These are phyloP conservation scores for Berberis vulgaris DNA, from an alignment of 164 flowering plant genomes.

Conservation along the genomic window DNA sequence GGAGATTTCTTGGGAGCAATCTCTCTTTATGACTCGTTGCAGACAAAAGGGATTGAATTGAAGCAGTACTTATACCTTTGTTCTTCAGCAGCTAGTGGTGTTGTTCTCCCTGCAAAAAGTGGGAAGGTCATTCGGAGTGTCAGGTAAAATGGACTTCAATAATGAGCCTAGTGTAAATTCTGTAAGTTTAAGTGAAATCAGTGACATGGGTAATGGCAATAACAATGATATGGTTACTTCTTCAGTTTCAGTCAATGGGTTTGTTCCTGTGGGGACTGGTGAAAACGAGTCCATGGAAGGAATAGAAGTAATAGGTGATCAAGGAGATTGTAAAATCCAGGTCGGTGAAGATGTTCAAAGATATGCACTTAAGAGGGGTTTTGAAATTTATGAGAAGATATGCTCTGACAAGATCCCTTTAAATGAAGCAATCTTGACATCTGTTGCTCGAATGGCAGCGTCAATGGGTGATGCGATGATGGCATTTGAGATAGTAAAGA, in stretches of 20 bases:
- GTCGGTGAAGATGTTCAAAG: slow-evolving; percentile 42
- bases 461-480: slow-evolving; percentile 67
- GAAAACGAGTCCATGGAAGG: slow-evolving; percentile 5
- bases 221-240: not conserved
- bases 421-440: slow-evolving; percentile 80
- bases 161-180: slow-evolving; percentile 9
- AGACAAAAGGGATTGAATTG: slow-evolving; percentile 43
- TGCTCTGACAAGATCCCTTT: slow-evolving; percentile 47
- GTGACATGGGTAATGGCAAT: slow-evolving; percentile 4
- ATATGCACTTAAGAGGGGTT: slow-evolving; percentile 55
- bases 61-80: slow-evolving; percentile 74
- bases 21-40: slow-evolving; percentile 51
- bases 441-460: slow-evolving; percentile 88
- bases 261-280: slow-evolving; percentile 7
- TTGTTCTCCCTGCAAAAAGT: slow-evolving; percentile 71
- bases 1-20: slow-evolving; percentile 78
- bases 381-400: slow-evolving; percentile 62
- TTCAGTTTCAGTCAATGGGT: slow-evolving; percentile 6
- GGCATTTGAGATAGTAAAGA: slow-evolving; percentile 78
- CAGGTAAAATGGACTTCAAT: slow-evolving; percentile 13
- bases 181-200: slow-evolving; percentile 11
- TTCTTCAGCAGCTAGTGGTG: slow-evolving; percentile 79
- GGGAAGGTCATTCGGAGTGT: slow-evolving; percentile 37
- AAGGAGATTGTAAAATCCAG: slow-evolving; percentile 21
- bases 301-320: slow-evolving; percentile 9